These are phyloP conservation scores for Pseudogymnoascus sp. DNA, from an alignment of 2,329 filamentous ascomycete species.

Conservation along the genomic window DNA sequence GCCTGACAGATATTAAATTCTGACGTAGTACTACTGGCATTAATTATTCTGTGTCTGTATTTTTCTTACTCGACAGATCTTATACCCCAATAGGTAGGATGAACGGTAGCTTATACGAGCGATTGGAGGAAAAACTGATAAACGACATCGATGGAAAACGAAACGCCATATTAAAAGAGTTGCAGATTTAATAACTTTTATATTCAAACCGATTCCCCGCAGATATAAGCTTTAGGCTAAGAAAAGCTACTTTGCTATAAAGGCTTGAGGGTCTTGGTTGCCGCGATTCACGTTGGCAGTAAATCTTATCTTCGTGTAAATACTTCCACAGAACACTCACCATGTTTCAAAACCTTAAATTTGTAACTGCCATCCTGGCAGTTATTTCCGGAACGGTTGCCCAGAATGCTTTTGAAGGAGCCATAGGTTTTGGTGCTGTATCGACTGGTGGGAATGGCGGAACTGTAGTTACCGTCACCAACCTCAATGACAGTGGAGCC, in stretches of 20 bases:
- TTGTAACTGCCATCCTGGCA: neutral
- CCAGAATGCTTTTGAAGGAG: conserved; percentile 35
- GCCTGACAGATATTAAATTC: neutral
- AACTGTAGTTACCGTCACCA: conserved; percentile 37
- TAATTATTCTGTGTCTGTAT: neutral
- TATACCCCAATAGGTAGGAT: neutral
- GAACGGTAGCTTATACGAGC: neutral
- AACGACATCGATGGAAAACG: neutral
- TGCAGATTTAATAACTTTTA: neutral
- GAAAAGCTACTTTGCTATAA: neutral
- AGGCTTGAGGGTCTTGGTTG: neutral
- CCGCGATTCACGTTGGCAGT: neutral
- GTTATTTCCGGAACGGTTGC: neutral
- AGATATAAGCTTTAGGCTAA: neutral
- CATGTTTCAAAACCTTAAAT: neutral
- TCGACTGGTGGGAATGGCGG: conserved; percentile 38
- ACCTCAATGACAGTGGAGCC: conserved; percentile 36
- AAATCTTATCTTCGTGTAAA: neutral
- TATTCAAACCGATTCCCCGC: neutral
- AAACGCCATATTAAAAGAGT: neutral
- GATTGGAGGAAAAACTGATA: conserved; percentile 4
- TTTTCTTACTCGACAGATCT: neutral
- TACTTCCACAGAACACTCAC: neutral
- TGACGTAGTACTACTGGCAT: neutral
- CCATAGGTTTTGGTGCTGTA: conserved; percentile 38